Evolutionary conservation across 2,329 filamentous ascomycete genomes (phyloP), one percentile per base, ranked within the genome.

Genomic region (Neoarthrinium moseri): DNA sequence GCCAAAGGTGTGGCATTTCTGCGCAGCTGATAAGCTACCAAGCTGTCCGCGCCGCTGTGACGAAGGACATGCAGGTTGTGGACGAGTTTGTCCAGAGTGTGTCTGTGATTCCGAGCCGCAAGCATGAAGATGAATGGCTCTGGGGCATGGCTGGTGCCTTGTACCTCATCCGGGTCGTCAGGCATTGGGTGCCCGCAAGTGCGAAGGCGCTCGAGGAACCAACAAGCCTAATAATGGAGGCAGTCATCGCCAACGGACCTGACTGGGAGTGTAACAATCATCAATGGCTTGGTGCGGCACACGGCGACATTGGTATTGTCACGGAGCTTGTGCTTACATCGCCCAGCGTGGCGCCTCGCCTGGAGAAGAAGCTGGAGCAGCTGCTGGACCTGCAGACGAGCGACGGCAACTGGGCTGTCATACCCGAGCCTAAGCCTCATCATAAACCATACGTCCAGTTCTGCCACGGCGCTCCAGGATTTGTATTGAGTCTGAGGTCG

Each of bases 381-480:
- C 30, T 44, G 13, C 23, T 44, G 15, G 41, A 36, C 22, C 29
- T 21, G 32, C 41, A 44, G 20, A 27, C 15, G 21, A 10, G 17
- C 3, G 21, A 44, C 22, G 41, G 41, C 17, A 35, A 44, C 32
- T 44, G 41, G 41, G 5, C 32, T 4, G 22, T 44, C 20, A 44
- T n/a, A 6, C 20, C 32, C 22, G 21, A 35, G 5, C 32, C 32
- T 10, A 15, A 24, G n/a, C 37, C 32, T 17, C n/a, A 35, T 6
- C 32, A 21, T 10, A 15, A 24, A 11, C 37, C 37, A 10, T 34
- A 22, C 5, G 41, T 44, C 15, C 41, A 44, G 21, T 44, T 35
- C 21, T 44, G 41, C 3, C 41, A 44, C 32, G 41, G 41, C 8
- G 30, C 41, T 1, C 30, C 41, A n/a, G 41, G 41, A 12, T 35